Percentiles rank a stretch among this genome's conserved stretches.
phyloP scores from a whole-genome alignment of 2,329 filamentous ascomycete species.

The Sclerotinia glacialis region DNA sequence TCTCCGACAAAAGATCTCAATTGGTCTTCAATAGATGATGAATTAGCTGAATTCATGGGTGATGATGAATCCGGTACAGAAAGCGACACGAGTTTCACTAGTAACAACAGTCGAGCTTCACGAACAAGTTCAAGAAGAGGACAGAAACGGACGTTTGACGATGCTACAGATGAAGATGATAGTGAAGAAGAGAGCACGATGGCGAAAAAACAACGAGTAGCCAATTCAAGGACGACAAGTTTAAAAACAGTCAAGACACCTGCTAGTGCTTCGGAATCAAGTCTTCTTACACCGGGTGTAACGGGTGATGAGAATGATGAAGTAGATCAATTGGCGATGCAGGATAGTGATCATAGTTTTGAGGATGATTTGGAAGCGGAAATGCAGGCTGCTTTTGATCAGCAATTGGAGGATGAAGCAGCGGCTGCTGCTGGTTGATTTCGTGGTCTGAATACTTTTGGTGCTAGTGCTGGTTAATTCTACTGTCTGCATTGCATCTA shows the following conservation, averaged over 20 bases:
- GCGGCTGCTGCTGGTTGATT: constrained; percentile 1
- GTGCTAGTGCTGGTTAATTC: constrained; percentile 2
- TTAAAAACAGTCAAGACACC: constrained; percentile 48
- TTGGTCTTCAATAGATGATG: constrained; percentile 64
- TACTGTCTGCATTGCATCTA: not conserved
- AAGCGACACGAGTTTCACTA: constrained; percentile 29
- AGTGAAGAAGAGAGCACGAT: constrained; percentile 49
- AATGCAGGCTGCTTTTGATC: constrained; percentile 46
- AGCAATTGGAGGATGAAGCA: constrained; percentile 31
- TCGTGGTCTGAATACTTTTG: not conserved
- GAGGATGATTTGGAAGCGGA: constrained; percentile 55
- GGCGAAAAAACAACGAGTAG: constrained; percentile 52
- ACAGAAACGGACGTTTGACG: constrained; percentile 37
- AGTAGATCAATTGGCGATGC: constrained; percentile 32
- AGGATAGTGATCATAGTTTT: constrained; percentile 30
- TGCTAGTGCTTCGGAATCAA: constrained; percentile 42
- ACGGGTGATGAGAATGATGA: constrained; percentile 44
- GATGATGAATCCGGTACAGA: constrained; percentile 52
- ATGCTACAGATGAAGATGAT: constrained; percentile 46
- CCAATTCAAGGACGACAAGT: constrained; percentile 47
- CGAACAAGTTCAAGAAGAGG: constrained; percentile 28
- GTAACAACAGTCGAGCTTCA: constrained; percentile 29
- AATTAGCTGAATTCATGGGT: constrained; percentile 71
- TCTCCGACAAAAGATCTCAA: constrained; percentile 59
- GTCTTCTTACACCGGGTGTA: constrained; percentile 44